Conservation (phyloP, 2,329 filamentous ascomycete genomes). For the Pezizomycotina sp. region DNA sequence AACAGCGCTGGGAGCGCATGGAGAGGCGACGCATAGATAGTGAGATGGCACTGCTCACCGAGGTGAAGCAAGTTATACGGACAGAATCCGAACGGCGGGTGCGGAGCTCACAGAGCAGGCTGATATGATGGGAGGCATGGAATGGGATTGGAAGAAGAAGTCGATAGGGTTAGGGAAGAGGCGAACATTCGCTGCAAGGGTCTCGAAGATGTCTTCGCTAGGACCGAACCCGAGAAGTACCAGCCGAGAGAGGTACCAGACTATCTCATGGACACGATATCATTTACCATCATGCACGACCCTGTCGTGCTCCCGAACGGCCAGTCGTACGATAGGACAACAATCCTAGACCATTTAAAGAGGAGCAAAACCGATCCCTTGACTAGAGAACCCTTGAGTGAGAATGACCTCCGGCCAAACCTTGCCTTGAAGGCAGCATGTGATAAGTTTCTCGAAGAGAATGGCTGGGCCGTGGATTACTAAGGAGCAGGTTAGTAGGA, state of each 20-base stretch:
- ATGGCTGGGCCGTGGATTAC: conserved; percentile 90
- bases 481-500: conserved; percentile 34
- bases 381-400: conserved; percentile 55
- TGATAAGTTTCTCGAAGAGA: conserved; percentile 66
- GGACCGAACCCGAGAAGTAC: conserved; percentile 33
- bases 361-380: conserved; percentile 62
- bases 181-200: conserved; percentile 27
- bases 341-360: conserved; percentile 71
- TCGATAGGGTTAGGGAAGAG: conserved; percentile 34
- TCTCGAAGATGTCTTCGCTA: conserved; percentile 38
- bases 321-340: conserved; percentile 74
- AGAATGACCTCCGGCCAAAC: conserved; percentile 62
- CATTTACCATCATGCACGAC: conserved; percentile 56
- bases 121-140: conserved; percentile 34
- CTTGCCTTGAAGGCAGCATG: conserved; percentile 66
- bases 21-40: conserved; percentile 47
- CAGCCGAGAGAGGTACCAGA: conserved; percentile 49
- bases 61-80: conserved; percentile 40
- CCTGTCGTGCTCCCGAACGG: conserved; percentile 61
- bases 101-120: conserved; percentile 31
- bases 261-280: conserved; percentile 61
- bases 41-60: conserved; percentile 41
- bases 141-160: conserved; percentile 18
- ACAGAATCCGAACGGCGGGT: conserved; percentile 34
- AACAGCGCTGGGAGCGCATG: conserved; percentile 63